phyloP scores from a whole-genome alignment of 371 early-diverging fungal genomes.

The Chytridium lagenaria region DNA sequence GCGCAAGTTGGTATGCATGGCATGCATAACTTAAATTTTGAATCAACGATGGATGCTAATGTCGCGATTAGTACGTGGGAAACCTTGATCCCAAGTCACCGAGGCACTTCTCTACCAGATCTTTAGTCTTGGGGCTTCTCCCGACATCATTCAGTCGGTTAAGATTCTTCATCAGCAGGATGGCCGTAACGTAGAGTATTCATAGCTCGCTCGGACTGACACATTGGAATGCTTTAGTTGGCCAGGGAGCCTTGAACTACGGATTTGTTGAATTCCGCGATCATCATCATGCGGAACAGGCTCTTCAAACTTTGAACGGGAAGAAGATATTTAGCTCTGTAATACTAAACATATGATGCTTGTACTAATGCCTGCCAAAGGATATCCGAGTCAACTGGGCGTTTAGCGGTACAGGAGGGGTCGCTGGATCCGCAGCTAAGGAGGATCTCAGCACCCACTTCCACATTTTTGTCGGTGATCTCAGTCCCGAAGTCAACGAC shows the following conservation, averaged over 20 bases:
- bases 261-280: conserved; percentile 90
- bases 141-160: conserved; percentile 71
- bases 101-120: conserved; percentile 78
- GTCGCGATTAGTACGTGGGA: conserved; percentile 70
- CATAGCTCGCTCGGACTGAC: background rate
- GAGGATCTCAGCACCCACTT: conserved; percentile 74
- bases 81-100: conserved; percentile 86
- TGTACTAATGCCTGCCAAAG: conserved; percentile 51
- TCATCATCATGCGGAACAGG: conserved; percentile 74
- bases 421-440: conserved; percentile 53
- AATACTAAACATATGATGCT: no score
- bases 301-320: conserved; percentile 79
- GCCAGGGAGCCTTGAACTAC: conserved; percentile 72
- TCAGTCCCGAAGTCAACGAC: conserved; percentile 80
- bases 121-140: conserved; percentile 60
- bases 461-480: conserved; percentile 85
- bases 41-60: background rate
- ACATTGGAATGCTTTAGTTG: background rate
- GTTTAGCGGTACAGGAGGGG: conserved; percentile 52
- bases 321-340: conserved; percentile 55
- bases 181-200: conserved; percentile 50
- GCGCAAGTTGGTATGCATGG: conserved; percentile 24
- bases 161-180: conserved; percentile 76
- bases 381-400: conserved; percentile 90
- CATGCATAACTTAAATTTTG: background rate